Evolutionary conservation across 164 flowering plant genomes (phyloP).

Genomic region (Vitis vinifera): DNA sequence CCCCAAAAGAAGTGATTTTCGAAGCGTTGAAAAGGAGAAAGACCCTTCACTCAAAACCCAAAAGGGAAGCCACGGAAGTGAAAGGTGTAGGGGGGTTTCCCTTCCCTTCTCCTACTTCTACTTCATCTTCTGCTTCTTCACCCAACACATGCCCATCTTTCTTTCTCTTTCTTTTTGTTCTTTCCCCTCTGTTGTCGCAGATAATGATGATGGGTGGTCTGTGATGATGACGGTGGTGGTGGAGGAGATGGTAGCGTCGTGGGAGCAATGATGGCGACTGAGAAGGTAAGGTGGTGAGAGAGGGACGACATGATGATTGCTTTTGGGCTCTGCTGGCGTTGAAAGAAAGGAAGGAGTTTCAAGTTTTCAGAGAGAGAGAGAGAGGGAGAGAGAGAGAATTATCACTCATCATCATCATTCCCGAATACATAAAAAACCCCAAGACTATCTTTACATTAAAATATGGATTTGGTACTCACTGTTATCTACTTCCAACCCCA

Average conservation of each 20-base stretch:
- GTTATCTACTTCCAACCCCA: no score
- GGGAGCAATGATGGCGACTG: slow-evolving; percentile 36
- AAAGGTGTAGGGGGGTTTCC: neutral
- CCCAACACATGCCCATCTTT: neutral
- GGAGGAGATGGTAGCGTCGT: slow-evolving; percentile 15
- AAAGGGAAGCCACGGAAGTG: neutral
- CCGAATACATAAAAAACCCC: neutral
- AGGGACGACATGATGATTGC: slow-evolving; percentile 22
- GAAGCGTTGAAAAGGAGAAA: neutral
- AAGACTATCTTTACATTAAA: neutral
- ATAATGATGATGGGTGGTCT: slow-evolving; percentile 14
- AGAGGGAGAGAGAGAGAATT: neutral
- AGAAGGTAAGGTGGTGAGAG: slow-evolving; percentile 9
- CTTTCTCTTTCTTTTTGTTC: slow-evolving; percentile 3
- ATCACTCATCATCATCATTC: neutral
- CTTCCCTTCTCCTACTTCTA: neutral
- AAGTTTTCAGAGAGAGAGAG: slow-evolving; percentile 12
- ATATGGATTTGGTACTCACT: neutral
- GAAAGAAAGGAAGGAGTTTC: slow-evolving; percentile 9
- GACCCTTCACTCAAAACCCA: neutral
- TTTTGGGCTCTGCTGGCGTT: slow-evolving; percentile 11
- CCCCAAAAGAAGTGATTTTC: slow-evolving; percentile 19
- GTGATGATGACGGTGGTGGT: neutral
- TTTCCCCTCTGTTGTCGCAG: slow-evolving; percentile 5
- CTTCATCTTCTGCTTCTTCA: neutral